phyloP scores from a whole-genome alignment of 345 rosid species.

The Populus nigra region DNA sequence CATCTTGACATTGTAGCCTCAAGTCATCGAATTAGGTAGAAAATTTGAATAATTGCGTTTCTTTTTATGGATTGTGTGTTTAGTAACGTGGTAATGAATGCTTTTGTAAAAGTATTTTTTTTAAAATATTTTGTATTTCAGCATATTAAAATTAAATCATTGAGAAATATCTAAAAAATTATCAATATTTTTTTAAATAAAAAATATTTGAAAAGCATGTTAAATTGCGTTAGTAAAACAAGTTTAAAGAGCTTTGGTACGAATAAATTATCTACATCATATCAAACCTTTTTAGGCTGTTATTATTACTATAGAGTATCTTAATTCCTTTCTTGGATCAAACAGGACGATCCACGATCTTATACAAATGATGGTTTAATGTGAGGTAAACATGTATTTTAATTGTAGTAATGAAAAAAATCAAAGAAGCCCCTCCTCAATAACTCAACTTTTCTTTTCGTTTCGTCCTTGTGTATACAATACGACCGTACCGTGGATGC shows the following conservation, averaged over 20 bases:
- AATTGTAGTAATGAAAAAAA: no score
- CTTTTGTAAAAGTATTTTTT: no score
- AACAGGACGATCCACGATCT: neutral
- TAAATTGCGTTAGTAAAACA: no score
- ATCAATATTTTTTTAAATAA: no score
- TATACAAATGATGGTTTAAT: neutral
- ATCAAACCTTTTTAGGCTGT: neutral
- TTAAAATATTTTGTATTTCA: no score
- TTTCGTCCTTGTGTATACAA: neutral
- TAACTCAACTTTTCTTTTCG: neutral
- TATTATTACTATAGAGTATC: neutral
- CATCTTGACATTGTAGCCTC: conserved; percentile 35
- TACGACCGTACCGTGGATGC: neutral
- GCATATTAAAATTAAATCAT: no score
- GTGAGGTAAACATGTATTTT: no score
- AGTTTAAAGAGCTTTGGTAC: neutral
- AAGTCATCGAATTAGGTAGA: conserved; percentile 41
- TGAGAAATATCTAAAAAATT: no score
- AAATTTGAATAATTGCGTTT: conserved; percentile 38
- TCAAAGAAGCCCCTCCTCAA: neutral
- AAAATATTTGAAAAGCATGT: no score
- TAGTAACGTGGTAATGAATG: no score
- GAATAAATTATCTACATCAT: neutral
- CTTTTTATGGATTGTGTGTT: conserved; percentile 15
- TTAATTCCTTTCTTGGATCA: neutral